Conservation (phyloP, 1,284 basidiomycete genomes). For the Leucoagaricus sp. region DNA sequence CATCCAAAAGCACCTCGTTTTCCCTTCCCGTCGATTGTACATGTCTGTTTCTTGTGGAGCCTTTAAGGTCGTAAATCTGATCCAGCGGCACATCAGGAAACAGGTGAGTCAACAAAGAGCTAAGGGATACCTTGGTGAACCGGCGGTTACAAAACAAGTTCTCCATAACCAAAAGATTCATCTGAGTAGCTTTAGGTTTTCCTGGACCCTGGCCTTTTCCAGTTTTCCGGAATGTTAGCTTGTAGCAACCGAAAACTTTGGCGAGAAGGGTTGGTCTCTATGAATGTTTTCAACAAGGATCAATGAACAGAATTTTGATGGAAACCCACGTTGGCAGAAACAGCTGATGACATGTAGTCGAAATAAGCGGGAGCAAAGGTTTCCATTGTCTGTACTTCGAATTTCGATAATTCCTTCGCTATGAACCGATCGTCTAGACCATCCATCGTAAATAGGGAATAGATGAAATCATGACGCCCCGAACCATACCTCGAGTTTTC, state of each 20-base stretch:
- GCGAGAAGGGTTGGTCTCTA: conserved; percentile 93
- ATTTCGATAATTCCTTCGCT: conserved; percentile 92
- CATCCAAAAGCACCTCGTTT: conserved; percentile 93
- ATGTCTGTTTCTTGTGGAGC: conserved; percentile 88
- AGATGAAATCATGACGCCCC: too few species aligned
- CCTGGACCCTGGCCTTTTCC: conserved; percentile 62
- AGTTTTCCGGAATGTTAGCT: conserved; percentile 89
- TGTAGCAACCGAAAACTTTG: conserved; percentile 98
- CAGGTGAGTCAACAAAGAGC: neutral
- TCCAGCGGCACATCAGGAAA: neutral
- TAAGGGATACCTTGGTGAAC: conserved; percentile 70
- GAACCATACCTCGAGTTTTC: conserved; percentile 79
- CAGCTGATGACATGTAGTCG: conserved; percentile 91
- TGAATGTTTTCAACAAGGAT: conserved; percentile 12
- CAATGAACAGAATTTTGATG: neutral
- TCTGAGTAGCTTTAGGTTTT: conserved; percentile 81
- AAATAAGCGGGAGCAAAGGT: conserved; percentile 98
- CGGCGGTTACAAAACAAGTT: conserved; percentile 93
- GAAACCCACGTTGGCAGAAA: conserved; percentile 70
- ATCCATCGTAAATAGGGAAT: conserved; percentile 13
- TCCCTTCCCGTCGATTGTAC: conserved; percentile 89
- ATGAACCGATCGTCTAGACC: conserved; percentile 90
- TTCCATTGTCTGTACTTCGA: conserved; percentile 94
- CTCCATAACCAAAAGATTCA: conserved; percentile 98
- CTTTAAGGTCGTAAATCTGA: conserved; percentile 94